Conservation (phyloP, 495 filamentous ascomycete species). For the Astrothelium subdiscretum region DNA sequence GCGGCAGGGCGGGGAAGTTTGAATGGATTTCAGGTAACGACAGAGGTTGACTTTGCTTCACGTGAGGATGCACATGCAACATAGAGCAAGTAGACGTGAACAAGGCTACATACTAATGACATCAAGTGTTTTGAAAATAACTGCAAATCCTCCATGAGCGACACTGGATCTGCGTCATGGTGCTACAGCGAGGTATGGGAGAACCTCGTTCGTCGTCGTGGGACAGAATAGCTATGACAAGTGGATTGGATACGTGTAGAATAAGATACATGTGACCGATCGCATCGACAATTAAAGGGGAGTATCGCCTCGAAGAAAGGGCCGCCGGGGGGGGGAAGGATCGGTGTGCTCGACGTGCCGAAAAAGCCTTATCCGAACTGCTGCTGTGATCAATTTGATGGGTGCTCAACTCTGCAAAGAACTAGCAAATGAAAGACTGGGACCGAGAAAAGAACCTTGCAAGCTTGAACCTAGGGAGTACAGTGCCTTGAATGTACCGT, state of each 20-base stretch:
- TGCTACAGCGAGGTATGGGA: neutral
- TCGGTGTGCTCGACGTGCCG: neutral
- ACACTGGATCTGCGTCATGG: neutral
- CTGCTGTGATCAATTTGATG: conserved; percentile 1
- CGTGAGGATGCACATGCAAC: too few species aligned
- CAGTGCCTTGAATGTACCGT: too few species aligned
- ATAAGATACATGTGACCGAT: neutral
- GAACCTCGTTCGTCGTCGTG: neutral
- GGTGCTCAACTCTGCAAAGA: neutral
- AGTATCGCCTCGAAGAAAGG: neutral
- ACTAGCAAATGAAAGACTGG: neutral
- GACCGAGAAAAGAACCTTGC: neutral
- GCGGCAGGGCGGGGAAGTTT: too few species aligned
- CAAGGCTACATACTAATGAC: neutral
- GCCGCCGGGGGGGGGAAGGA: neutral
- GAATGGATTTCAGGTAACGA: too few species aligned
- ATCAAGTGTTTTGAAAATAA: neutral
- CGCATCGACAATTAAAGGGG: neutral
- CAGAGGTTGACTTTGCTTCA: too few species aligned
- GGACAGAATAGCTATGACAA: neutral
- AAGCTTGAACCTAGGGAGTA: too few species aligned
- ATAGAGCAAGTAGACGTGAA: too few species aligned
- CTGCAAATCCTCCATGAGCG: neutral
- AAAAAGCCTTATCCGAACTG: neutral
- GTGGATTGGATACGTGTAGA: neutral